Percentiles rank a stretch among this genome's conserved stretches.
Evolutionary conservation across 2,329 filamentous ascomycete genomes (phyloP).

Genomic region (Nothophaeocryptopus gaeumannii): DNA sequence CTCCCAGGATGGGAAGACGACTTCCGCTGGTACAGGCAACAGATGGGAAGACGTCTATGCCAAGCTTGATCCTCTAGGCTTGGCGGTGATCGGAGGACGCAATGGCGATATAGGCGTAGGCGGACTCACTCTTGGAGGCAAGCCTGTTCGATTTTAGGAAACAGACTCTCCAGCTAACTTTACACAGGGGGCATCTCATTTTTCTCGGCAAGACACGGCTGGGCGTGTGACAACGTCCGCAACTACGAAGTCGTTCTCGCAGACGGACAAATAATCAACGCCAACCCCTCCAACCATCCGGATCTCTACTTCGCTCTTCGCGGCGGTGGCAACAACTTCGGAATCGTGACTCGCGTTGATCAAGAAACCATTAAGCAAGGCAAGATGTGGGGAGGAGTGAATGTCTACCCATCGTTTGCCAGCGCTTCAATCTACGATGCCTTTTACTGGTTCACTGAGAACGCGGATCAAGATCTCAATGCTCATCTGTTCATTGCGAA

Average conservation of each 20-base stretch:
- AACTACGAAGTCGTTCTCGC: conserved; percentile 32
- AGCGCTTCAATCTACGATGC: conserved; percentile 10
- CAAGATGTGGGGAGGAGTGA: conserved; percentile 19
- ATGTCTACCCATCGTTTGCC: conserved; percentile 1
- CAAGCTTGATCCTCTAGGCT: conserved; percentile 9
- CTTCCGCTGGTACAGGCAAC: conserved; percentile 12
- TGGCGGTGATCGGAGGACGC: conserved; percentile 22
- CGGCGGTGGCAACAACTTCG: conserved; percentile 31
- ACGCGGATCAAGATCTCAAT: conserved; percentile 7
- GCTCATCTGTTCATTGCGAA: conserved; percentile 5
- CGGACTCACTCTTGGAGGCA: conserved; percentile 22
- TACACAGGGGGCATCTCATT: conserved; percentile 14
- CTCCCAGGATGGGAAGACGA: conserved; percentile 8
- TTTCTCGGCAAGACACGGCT: conserved; percentile 23
- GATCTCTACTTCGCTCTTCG: conserved; percentile 29
- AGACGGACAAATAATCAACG: conserved; percentile 23
- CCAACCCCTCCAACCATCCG: conserved; percentile 16
- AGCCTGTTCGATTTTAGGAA: not conserved
- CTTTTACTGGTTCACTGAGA: conserved; percentile 13
- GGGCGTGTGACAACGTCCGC: conserved; percentile 30
- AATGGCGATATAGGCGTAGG: conserved; percentile 27
- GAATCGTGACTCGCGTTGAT: conserved; percentile 30
- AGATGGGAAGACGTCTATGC: conserved; percentile 21
- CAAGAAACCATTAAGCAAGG: conserved; percentile 22
- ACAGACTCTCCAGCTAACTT: not conserved